Percentiles rank a stretch among this genome's conserved stretches.
These are phyloP conservation scores for Geum urbanum DNA, from an alignment of 306 rosid species.

Conservation along the genomic window DNA sequence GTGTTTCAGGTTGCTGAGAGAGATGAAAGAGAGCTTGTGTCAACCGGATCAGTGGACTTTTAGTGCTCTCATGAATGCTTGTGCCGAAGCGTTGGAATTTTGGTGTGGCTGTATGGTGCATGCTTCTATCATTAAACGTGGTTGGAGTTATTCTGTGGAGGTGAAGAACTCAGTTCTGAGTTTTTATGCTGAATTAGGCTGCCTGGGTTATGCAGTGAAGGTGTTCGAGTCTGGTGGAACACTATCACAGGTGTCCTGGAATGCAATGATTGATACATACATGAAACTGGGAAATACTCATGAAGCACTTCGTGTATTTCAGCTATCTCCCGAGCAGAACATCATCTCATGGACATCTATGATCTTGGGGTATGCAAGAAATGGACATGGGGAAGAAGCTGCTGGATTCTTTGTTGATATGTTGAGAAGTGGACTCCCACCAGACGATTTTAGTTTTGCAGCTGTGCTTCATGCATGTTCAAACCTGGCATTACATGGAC, in stretches of 20 bases:
- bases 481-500: constrained; percentile 49
- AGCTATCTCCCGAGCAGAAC: constrained; percentile 52
- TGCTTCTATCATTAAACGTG: constrained; percentile 55
- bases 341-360: constrained; percentile 81
- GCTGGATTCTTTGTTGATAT: constrained; percentile 49
- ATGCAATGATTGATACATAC: constrained; percentile 70
- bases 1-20: constrained; percentile 52
- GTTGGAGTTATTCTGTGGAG: constrained; percentile 63
- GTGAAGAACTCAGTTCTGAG: constrained; percentile 62
- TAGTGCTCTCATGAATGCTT: constrained; percentile 63
- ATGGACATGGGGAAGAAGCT: constrained; percentile 64
- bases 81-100: constrained; percentile 41
- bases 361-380: constrained; percentile 64
- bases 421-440: constrained; percentile 46
- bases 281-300: constrained; percentile 65
- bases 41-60: constrained; percentile 72
- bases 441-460: constrained; percentile 63
- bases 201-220: constrained; percentile 43
- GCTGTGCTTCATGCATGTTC: constrained; percentile 79
- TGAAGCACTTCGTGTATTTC: constrained; percentile 57
- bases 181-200: constrained; percentile 57
- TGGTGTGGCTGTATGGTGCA: constrained; percentile 57
- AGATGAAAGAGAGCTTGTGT: constrained; percentile 46
- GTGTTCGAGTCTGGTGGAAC: constrained; percentile 43
- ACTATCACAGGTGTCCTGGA: constrained; percentile 67